phyloP scores from a whole-genome alignment of 768 basidiomycete species.

The Coprinopsis strossmayeri region DNA sequence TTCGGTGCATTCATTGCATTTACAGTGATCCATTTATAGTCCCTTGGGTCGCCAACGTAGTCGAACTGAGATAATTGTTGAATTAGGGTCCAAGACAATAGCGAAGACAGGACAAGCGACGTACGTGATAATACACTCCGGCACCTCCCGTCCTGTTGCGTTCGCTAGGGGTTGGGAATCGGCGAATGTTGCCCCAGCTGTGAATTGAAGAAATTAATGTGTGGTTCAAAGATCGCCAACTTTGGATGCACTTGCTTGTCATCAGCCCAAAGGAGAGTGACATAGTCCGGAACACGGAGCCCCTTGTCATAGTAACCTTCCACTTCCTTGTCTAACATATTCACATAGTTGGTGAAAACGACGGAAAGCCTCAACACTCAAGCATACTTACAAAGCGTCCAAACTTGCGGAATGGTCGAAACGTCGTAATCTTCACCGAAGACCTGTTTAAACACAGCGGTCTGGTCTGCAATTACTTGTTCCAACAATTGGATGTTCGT shows the following conservation, averaged over 20 bases:
- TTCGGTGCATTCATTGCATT: slow-evolving; percentile 13
- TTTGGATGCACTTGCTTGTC: slow-evolving; percentile 44
- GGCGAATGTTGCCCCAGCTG: slow-evolving; percentile 67
- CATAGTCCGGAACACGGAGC: slow-evolving; percentile 54
- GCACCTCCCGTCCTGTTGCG: slow-evolving; percentile 60
- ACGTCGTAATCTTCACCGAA: slow-evolving; percentile 40
- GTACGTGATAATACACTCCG: slow-evolving; percentile 64
- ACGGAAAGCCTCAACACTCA: too few species aligned
- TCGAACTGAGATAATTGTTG: slow-evolving; percentile 29
- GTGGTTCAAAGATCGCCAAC: neutral
- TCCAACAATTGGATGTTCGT: slow-evolving; percentile 47
- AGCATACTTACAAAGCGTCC: slow-evolving; percentile 58
- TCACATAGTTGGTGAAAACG: neutral
- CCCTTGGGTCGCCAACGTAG: slow-evolving; percentile 54
- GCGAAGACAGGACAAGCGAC: slow-evolving; percentile 12
- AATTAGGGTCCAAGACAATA: slow-evolving; percentile 1
- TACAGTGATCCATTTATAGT: slow-evolving; percentile 70
- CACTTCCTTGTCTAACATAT: slow-evolving; percentile 46
- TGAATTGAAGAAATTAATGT: neutral
- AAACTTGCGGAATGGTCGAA: slow-evolving; percentile 55
- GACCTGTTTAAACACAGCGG: slow-evolving; percentile 47
- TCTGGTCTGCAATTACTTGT: slow-evolving; percentile 54
- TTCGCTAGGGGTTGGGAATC: slow-evolving; percentile 47
- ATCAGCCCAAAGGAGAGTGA: slow-evolving; percentile 66
- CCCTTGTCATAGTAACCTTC: slow-evolving; percentile 62